Evolutionary conservation across 768 basidiomycete species (phyloP).

Genomic region (Suillus americanus): DNA sequence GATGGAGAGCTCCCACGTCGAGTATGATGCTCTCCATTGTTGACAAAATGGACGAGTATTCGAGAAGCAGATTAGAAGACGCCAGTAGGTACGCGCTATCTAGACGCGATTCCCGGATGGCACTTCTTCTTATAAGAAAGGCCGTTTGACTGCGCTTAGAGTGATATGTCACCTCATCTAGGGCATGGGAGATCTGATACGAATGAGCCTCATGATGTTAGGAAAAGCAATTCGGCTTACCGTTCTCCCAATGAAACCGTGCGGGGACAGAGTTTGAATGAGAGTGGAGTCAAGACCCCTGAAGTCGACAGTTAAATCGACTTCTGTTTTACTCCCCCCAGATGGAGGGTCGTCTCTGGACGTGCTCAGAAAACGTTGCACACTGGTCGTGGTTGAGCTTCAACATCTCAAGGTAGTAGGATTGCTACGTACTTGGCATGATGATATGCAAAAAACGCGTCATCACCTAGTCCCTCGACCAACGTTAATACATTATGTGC

Average conservation of each 20-base stretch:
- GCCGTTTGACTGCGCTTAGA: slow-evolving; percentile 8
- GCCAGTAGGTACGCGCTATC: slow-evolving; percentile 30
- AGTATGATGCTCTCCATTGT: slow-evolving; percentile 18
- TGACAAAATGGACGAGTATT: slow-evolving; percentile 29
- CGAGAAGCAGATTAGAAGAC: slow-evolving; percentile 30
- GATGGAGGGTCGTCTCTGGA: neutral
- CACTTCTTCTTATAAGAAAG: neutral
- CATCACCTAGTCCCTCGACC: slow-evolving; percentile 18
- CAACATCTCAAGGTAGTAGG: neutral
- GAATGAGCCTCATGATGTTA: neutral
- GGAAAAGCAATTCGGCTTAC: slow-evolving; percentile 14
- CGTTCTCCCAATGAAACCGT: slow-evolving; percentile 30
- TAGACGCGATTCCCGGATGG: slow-evolving; percentile 14
- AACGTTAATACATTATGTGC: slow-evolving; percentile 25
- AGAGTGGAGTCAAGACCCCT: slow-evolving; percentile 17
- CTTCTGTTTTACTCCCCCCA: neutral
- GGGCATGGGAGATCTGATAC: slow-evolving; percentile 27
- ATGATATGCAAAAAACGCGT: slow-evolving; percentile 22
- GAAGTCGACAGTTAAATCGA: slow-evolving; percentile 21
- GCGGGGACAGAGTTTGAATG: slow-evolving; percentile 21
- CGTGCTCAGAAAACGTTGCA: slow-evolving; percentile 9
- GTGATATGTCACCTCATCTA: slow-evolving; percentile 28
- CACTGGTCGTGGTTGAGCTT: slow-evolving; percentile 8
- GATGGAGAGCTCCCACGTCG: slow-evolving; percentile 18
- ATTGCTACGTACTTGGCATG: slow-evolving; percentile 17